A percentile compares a stretch with the other conserved stretches of the same genome.
phyloP scores from a whole-genome alignment of 1,139 yeast species.

The Schwanniomyces etchellsii region DNA sequence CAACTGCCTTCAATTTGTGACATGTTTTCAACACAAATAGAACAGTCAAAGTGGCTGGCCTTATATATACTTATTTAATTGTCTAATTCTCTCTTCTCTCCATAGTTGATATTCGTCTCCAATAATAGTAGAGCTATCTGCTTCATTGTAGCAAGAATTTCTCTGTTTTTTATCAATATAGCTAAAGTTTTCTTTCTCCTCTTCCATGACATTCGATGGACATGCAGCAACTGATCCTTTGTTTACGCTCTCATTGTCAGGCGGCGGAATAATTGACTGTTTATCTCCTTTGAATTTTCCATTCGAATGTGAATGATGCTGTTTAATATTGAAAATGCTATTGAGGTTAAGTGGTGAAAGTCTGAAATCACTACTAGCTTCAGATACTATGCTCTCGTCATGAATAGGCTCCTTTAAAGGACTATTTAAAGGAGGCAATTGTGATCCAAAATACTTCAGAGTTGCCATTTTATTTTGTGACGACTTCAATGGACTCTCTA shows the following conservation, averaged over 20 bases:
- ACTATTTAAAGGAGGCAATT: conserved; percentile 26
- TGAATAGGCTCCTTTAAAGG: conserved; percentile 14
- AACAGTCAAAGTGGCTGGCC: no score
- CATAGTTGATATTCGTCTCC: conserved; percentile 35
- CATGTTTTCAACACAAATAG: no score
- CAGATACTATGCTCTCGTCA: conserved; percentile 7
- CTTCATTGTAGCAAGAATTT: conserved; percentile 16
- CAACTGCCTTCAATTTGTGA: no score
- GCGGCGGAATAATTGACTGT: neutral
- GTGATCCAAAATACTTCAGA: conserved; percentile 11
- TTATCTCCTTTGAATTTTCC: neutral
- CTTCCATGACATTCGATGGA: neutral
- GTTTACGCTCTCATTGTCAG: conserved; percentile 2
- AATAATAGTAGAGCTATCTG: conserved; percentile 34
- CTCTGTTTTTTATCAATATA: no score
- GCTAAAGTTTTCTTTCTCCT: neutral
- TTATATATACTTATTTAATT: no score
- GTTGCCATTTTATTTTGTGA: neutral
- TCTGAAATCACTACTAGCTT: conserved; percentile 9
- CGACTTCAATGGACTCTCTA: neutral
- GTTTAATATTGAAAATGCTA: conserved; percentile 3
- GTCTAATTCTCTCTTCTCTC: conserved; percentile 33
- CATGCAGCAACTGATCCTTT: neutral
- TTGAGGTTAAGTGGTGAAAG: conserved; percentile 17
- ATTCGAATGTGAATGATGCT: neutral